Evolutionary conservation across 2,329 filamentous ascomycete genomes (phyloP), one percentile per base, ranked within the genome.

Genomic region (Bipolaris bicolor): DNA sequence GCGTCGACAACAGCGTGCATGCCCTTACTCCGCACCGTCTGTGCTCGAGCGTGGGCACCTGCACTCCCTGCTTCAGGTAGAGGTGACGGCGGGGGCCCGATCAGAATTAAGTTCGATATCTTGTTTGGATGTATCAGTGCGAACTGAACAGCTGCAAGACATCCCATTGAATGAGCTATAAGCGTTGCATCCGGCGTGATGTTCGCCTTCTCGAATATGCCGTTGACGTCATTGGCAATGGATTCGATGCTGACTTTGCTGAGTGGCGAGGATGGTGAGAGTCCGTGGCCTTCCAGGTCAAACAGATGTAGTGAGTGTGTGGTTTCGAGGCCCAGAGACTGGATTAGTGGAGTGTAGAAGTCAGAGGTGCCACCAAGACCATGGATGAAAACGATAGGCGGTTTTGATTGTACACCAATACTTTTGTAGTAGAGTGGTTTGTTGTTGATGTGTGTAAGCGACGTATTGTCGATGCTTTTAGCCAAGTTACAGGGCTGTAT

Each of bases 271-370:
- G 83, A 84, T 0, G 83, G 83, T 1, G 81, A 83, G 6, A 82
- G 72, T 0, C 84, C 84, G 58, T 85, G 83, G 2, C 84, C 84
- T 68, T 86, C 84, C 2, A 86, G 72, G 59, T 86, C 84, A 55
- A 81, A 80, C 0, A 84, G 65, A 57, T 83, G 79, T 5, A 79
- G 57, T 1, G 64, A 72, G 61, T 77, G 68, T 2, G 67, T 63
- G 11, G 69, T 58, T 4, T 61, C 54, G 9, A 78, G 71, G 2
- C 54, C 62, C 0, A 81, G 61, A 1, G 66, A 60, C 0, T 73
- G 58, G 24, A 83, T 73, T 6, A 86, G 65, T 0, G 84, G 82
- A 0, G 66, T 70, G 66, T 77, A 86, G 62, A 73, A 80, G 3
- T 79, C 76, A 3, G 73, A 73, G 1, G 76, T 81, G 2, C 78